Percentiles rank a stretch among this genome's conserved stretches.
Evolutionary conservation across 2,329 filamentous ascomycete genomes (phyloP).

Genomic region (Alternaria conjuncta): DNA sequence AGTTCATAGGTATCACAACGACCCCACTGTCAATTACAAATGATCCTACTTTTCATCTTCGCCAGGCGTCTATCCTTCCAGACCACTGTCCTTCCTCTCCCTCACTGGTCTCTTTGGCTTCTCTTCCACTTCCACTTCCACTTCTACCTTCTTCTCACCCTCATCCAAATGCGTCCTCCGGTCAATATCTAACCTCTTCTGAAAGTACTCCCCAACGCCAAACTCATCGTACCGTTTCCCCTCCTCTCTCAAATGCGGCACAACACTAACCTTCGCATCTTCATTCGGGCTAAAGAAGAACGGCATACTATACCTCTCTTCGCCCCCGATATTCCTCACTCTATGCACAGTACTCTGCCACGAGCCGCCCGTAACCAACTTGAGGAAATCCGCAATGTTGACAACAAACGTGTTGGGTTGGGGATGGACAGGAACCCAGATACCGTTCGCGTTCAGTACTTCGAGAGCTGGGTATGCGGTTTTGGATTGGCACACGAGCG

Average conservation of each 20-base stretch:
- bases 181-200: constrained; percentile 41
- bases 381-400: constrained; percentile 52
- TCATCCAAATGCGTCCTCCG: constrained; percentile 39
- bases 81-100: constrained; percentile 2
- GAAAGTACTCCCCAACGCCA: constrained; percentile 43
- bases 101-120: background rate
- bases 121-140: background rate
- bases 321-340: constrained; percentile 48
- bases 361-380: constrained; percentile 49
- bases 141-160: constrained; percentile 4
- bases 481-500: constrained; percentile 45
- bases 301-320: constrained; percentile 50
- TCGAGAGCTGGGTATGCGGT: constrained; percentile 44
- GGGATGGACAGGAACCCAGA: constrained; percentile 50
- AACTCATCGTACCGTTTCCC: constrained; percentile 38
- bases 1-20: background rate
- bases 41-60: background rate
- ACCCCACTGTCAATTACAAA: background rate
- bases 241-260: constrained; percentile 34
- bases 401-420: constrained; percentile 48
- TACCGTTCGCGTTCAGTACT: constrained; percentile 51
- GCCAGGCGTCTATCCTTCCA: background rate
- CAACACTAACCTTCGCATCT: constrained; percentile 40
- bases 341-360: constrained; percentile 52
- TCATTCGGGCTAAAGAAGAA: constrained; percentile 51